Evolutionary conservation across 225 moss, liverwort and hornwort genomes (phyloP).

Genomic region (Antitrichia curtipendula): DNA sequence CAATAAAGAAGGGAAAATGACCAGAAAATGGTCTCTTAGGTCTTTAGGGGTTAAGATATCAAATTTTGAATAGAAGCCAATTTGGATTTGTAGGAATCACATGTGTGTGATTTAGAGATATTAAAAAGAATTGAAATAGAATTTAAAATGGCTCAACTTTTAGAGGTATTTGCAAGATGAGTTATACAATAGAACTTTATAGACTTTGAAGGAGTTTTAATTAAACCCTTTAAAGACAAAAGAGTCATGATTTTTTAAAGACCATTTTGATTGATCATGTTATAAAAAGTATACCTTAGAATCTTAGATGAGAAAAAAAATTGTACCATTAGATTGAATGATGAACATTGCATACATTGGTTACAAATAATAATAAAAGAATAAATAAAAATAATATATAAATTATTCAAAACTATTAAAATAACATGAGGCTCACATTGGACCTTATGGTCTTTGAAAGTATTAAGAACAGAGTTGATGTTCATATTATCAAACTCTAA

Average conservation of each 20-base stretch:
- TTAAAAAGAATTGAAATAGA: neutral
- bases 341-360: neutral
- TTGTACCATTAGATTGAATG: neutral
- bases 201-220: neutral
- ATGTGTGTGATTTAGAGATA: neutral
- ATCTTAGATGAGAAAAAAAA: neutral
- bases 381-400: neutral
- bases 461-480: neutral
- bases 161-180: neutral
- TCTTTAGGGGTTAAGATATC: neutral
- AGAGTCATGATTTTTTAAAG: neutral
- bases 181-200: neutral
- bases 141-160: neutral
- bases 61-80: neutral
- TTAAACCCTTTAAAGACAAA: neutral
- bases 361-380: neutral
- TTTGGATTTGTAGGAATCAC: neutral
- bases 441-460: neutral
- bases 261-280: neutral
- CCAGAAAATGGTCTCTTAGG: accelerated
- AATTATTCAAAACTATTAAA: neutral
- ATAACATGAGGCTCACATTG: neutral
- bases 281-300: neutral
- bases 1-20: too few relatives aligned
- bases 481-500: neutral